A percentile compares a stretch with the other conserved stretches of the same genome.
These are phyloP conservation scores for Acacia acuminata DNA, from an alignment of 306 rosid genomes.

Conservation along the genomic window DNA sequence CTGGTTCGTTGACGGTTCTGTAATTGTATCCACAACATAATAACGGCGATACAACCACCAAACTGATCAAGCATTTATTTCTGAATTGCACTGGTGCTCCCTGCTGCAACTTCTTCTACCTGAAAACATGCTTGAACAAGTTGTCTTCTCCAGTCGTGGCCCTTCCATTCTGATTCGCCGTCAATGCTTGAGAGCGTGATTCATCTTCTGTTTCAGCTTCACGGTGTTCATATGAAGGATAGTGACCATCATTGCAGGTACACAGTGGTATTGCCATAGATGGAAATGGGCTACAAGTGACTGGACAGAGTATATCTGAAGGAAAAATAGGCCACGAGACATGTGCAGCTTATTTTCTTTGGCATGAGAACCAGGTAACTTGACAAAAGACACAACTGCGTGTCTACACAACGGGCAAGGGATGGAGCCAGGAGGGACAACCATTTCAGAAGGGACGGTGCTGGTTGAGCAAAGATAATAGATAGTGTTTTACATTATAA, in stretches of 20 bases:
- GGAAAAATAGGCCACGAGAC: constrained; percentile 81
- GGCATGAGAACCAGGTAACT: constrained; percentile 66
- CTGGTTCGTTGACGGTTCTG: constrained; percentile 15
- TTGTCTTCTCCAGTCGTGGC: constrained; percentile 68
- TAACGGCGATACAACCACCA: constrained; percentile 16
- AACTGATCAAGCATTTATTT: constrained; percentile 71
- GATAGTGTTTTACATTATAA: background rate
- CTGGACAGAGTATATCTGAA: constrained; percentile 85
- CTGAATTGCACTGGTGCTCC: constrained; percentile 96
- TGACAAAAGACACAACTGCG: constrained; percentile 74
- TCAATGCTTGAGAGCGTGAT: constrained; percentile 52
- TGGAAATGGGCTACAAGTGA: constrained; percentile 93
- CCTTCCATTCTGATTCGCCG: constrained; percentile 62
- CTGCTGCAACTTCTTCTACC: constrained; percentile 96
- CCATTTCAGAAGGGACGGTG: constrained; percentile 60
- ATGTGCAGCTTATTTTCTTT: constrained; percentile 61
- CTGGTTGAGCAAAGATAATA: constrained; percentile 75
- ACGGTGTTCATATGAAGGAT: constrained; percentile 71
- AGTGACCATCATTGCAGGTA: constrained; percentile 84
- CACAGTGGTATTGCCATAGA: constrained; percentile 85
- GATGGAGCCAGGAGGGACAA: constrained; percentile 77
- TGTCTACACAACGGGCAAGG: constrained; percentile 93
- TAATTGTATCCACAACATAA: constrained; percentile 34
- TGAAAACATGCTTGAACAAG: constrained; percentile 92
- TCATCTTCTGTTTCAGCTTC: constrained; percentile 63